phyloP scores from a whole-genome alignment of 2,329 filamentous ascomycete species.

The Ophiostoma pallidulum region DNA sequence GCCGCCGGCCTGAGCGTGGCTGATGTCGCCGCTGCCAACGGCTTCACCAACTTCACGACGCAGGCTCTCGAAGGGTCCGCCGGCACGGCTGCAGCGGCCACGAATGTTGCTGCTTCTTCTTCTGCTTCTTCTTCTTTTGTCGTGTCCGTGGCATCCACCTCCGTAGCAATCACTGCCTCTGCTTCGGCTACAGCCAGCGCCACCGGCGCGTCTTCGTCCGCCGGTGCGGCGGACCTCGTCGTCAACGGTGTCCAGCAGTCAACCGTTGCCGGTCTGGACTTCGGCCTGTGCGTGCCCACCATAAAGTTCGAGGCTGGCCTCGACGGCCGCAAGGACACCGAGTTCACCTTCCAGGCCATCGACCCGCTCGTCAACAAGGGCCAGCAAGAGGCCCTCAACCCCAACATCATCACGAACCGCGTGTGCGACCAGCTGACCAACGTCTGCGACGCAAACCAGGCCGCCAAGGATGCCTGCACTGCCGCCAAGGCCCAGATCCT shows the following conservation, averaged over 20 bases:
- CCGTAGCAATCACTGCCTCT: neutral
- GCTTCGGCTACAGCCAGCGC: neutral
- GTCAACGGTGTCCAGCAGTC: slow-evolving; percentile 12
- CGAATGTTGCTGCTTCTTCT: slow-evolving; percentile 3
- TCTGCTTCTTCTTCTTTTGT: neutral
- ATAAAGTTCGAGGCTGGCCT: slow-evolving; percentile 52
- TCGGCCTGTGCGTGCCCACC: slow-evolving; percentile 45
- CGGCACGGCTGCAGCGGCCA: slow-evolving; percentile 26
- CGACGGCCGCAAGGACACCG: slow-evolving; percentile 43
- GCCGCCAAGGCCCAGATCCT: slow-evolving; percentile 37
- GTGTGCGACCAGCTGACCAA: slow-evolving; percentile 61
- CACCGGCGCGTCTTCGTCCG: neutral
- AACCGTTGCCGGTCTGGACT: slow-evolving; percentile 32
- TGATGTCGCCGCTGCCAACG: slow-evolving; percentile 51
- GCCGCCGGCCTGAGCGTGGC: slow-evolving; percentile 55
- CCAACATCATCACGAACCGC: slow-evolving; percentile 64
- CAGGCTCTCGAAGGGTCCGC: slow-evolving; percentile 23
- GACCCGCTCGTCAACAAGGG: slow-evolving; percentile 52
- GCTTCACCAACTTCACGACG: slow-evolving; percentile 51
- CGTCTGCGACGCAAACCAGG: slow-evolving; percentile 53
- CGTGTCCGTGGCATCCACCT: neutral
- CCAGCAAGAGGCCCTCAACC: slow-evolving; percentile 60
- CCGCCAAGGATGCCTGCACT: slow-evolving; percentile 44
- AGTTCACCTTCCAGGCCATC: slow-evolving; percentile 59
- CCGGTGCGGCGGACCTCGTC: neutral